A percentile compares a stretch with the other conserved stretches of the same genome.
phyloP scores from a whole-genome alignment of 495 filamentous ascomycete species.

The Aspergillus asperescens region DNA sequence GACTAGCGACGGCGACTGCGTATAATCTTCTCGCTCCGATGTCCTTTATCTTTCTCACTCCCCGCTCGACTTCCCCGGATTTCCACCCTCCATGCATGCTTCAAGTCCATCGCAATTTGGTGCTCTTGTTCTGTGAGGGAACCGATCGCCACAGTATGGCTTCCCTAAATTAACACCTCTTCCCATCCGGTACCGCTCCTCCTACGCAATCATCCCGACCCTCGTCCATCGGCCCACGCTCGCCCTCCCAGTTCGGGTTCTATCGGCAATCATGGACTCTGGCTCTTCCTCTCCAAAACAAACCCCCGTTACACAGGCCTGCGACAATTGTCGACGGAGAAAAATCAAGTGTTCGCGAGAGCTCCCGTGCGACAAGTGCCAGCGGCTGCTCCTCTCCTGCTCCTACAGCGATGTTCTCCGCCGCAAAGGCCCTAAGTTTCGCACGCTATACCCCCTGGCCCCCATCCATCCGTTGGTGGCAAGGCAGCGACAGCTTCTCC shows the following conservation, averaged over 20 bases:
- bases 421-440: constrained; percentile 44
- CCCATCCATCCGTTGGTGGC: constrained; percentile 36
- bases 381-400: constrained; percentile 41
- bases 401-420: constrained; percentile 42
- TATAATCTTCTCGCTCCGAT: neutral
- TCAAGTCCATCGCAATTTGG: neutral
- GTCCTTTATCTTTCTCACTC: constrained; percentile 9
- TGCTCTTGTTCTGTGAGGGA: too few relatives aligned
- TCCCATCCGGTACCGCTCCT: neutral
- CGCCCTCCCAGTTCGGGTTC: too few relatives aligned
- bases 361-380: constrained; percentile 43
- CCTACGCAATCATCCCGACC: neutral
- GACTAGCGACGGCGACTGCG: too few relatives aligned
- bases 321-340: constrained; percentile 43
- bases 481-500: constrained; percentile 9
- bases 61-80: constrained; percentile 17
- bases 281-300: constrained; percentile 17
- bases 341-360: constrained; percentile 45
- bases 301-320: constrained; percentile 37
- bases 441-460: constrained; percentile 41
- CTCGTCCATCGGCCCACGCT: too few relatives aligned
- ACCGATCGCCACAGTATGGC: neutral
- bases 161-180: neutral
- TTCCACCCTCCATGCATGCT: neutral
- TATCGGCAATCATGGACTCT: constrained; percentile 20